A percentile compares a stretch with the other conserved stretches of the same genome.
These are phyloP conservation scores for Sporothrix dimorphospora DNA, from an alignment of 2,329 filamentous ascomycete genomes.

Conservation along the genomic window DNA sequence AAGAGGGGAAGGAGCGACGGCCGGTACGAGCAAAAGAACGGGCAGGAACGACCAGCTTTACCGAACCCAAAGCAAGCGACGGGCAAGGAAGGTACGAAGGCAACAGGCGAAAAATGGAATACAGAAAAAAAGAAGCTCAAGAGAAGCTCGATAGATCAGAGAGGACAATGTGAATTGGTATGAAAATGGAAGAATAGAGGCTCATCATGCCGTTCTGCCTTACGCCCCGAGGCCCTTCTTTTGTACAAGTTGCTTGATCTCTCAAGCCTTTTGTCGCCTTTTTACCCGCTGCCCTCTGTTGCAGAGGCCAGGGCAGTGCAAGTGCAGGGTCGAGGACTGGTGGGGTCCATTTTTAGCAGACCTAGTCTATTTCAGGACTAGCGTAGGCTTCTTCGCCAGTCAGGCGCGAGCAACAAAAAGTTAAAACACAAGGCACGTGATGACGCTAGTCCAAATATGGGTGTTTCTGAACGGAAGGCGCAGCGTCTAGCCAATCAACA, in stretches of 20 bases:
- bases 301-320: neutral
- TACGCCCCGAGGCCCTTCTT: constrained; percentile 7
- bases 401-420: neutral
- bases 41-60: neutral
- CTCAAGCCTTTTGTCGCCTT: constrained; percentile 18
- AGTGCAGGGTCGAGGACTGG: neutral
- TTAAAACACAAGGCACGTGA: neutral
- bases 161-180: neutral
- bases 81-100: constrained; percentile 1
- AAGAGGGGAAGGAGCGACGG: constrained; percentile 7
- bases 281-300: neutral
- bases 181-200: neutral
- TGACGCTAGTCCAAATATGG: neutral
- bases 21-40: neutral
- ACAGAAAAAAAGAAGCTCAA: constrained; percentile 9
- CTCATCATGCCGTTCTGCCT: constrained; percentile 17
- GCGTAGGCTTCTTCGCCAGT: neutral
- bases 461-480: neutral
- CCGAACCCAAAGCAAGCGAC: neutral
- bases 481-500: neutral
- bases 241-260: constrained; percentile 9
- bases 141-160: neutral
- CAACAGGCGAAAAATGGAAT: neutral
- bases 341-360: neutral
- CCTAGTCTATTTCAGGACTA: neutral